These are phyloP conservation scores for Malassezia dermatis DNA, from an alignment of 1,284 basidiomycete species.

Conservation along the genomic window DNA sequence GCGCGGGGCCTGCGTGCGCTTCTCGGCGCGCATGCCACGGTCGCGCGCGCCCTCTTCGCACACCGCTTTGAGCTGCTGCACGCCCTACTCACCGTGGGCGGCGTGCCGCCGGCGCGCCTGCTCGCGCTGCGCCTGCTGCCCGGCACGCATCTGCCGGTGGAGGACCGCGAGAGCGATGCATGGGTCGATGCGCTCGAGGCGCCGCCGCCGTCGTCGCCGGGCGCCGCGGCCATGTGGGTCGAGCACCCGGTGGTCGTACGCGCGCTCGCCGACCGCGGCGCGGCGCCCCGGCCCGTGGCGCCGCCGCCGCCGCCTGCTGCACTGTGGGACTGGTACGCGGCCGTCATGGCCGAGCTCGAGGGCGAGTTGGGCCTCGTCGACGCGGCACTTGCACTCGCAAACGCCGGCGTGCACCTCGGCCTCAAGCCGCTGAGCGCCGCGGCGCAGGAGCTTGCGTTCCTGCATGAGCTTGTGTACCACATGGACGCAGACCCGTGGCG, in stretches of 20 bases:
- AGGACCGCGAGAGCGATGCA: conserved; percentile 16
- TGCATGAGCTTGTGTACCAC: conserved; percentile 2
- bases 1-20: conserved; percentile 13
- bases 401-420: conserved; percentile 12
- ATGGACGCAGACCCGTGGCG: background rate
- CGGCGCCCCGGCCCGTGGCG: background rate
- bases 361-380: conserved; percentile 7
- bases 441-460: conserved; percentile 12
- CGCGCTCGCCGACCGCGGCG: background rate
- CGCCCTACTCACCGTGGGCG: conserved; percentile 8
- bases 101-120: conserved; percentile 7
- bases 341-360: conserved; percentile 7
- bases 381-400: conserved; percentile 5
- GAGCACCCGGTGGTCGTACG: conserved; percentile 6
- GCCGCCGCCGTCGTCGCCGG: background rate
- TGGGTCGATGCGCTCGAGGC: conserved; percentile 14
- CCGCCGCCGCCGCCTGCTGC: conserved; percentile 12
- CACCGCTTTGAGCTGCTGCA: conserved; percentile 15
- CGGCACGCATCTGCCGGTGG: conserved; percentile 14
- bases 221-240: conserved; percentile 9
- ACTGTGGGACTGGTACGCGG: conserved; percentile 13
- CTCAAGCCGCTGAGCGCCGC: conserved; percentile 7
- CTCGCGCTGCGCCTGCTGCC: conserved; percentile 12
- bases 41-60: conserved; percentile 13
- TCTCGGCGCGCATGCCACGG: conserved; percentile 9